These are phyloP conservation scores for Penicillium sp. DNA, from an alignment of 2,329 filamentous ascomycete species.

Conservation along the genomic window DNA sequence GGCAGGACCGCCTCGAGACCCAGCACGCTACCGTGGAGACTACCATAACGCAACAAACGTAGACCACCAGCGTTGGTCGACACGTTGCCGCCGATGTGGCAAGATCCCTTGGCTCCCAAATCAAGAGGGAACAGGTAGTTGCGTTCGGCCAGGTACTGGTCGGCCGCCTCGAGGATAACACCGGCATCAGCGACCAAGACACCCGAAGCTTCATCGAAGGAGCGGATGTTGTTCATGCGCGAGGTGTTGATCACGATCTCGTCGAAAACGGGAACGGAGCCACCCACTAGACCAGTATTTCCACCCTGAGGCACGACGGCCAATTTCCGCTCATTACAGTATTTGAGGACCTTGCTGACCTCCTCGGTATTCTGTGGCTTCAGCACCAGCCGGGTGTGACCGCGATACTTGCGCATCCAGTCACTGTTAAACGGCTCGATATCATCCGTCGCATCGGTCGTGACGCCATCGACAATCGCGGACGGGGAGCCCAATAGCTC, in stretches of 20 bases:
- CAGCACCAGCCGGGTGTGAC: conserved; percentile 78
- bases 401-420: conserved; percentile 98
- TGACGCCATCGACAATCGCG: conserved; percentile 79
- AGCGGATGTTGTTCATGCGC: conserved; percentile 85
- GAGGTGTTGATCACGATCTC: conserved; percentile 91
- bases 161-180: conserved; percentile 80
- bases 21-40: conserved; percentile 84
- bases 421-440: conserved; percentile 90
- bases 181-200: conserved; percentile 86
- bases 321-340: conserved; percentile 88
- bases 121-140: conserved; percentile 92
- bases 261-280: conserved; percentile 93
- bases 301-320: conserved; percentile 96
- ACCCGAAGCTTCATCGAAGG: conserved; percentile 89
- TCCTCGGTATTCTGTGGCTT: conserved; percentile 80
- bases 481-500: conserved; percentile 70
- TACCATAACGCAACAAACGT: conserved; percentile 84
- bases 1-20: conserved; percentile 90
- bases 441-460: conserved; percentile 66
- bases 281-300: conserved; percentile 92
- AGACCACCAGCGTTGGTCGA: conserved; percentile 93
- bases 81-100: conserved; percentile 92
- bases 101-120: conserved; percentile 95
- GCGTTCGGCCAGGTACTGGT: conserved; percentile 75
- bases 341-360: conserved; percentile 82